Base-by-base conservation (phyloP, 2,329 filamentous ascomycete species). In the Ophiostoma populinum region DNA sequence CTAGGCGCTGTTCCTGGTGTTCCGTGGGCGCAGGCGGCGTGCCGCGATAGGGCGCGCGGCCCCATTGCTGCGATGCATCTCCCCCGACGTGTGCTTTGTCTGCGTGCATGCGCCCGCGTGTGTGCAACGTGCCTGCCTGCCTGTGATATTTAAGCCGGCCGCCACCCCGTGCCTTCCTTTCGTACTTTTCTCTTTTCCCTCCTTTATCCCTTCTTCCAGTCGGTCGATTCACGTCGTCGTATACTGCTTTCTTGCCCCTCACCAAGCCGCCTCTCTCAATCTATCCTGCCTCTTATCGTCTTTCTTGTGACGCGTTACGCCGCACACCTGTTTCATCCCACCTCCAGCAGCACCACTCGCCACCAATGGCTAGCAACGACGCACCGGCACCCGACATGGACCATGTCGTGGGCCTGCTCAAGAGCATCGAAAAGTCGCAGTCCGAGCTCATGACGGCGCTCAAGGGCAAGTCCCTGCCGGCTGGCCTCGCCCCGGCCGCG, bases 341-440 rank as follows among this genome's bases (percentile, higher is more conserved):
- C n/a, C 6, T 21, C n/a, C 32, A 37, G n/a, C 29, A 49, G n/a
- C n/a, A n/a, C n/a, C n/a, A n/a, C n/a, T n/a, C n/a, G n/a, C n/a
- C n/a, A n/a, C n/a, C n/a, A n/a, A n/a, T n/a, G n/a, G n/a, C n/a
- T 48, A 46, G 37, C 45, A 16, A 38, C 43, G 37, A 36, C 25
- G 34, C 24, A 18, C 13, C 20, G 1, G 24, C 24, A 18, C 27
- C 26, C 26, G 45, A 38, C 22, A 43, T 63, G 37, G 53, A 51
- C 24, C 52, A 60, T 24, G 43, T 55, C 13, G 46, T 49, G 36
- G 39, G 43, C 24, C 46, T 49, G 12, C 37, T 56, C 40, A 47
- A 50, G 40, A 45, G 44, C 33, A 59, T 65, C 22, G 55, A 58
- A 37, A 50, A 55, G 37, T 54, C 52, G 12, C 62, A 65, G 42